Base-by-base conservation (phyloP, 805 yeast species). In the Saccharomycopsis amapae region DNA sequence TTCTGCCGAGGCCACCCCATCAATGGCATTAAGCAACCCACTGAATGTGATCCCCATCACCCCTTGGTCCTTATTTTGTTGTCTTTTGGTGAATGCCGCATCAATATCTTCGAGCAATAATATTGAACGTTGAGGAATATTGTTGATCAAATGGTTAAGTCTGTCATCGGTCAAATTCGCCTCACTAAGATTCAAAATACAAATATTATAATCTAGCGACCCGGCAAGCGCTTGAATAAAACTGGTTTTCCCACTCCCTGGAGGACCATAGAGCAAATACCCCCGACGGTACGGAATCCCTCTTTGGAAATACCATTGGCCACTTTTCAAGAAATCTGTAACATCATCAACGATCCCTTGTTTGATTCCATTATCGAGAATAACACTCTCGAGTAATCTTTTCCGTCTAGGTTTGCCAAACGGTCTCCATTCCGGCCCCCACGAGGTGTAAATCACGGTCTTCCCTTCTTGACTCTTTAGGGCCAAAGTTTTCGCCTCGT, bases 371-470 rank as follows among this genome's bases (percentile, higher is more conserved):
- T 72, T 62, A 61, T 88, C 97, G 44, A 93, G 67, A 22, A 93
- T 79, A 13, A 93, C 98, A 5, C 95, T 84, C 3, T 84, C 90
- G 32, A 90, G 65, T 23, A 82, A 64, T 55, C 98, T 72, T 64
- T 90, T 90, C 56, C 80, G 81, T 52, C 96, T 73, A 1, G 98
- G 97, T 60, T 81, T 89, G 2, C 98, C 98, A 68, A 93, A 93
- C 3, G 95, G 95, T 58, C 97, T 72, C 98, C 98, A 93, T 59
- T 93, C 98, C 24, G 96, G 96, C 1, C 97, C 98, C 86, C 93
- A 90, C 9, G 96, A 84, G 3, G 96, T 86, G 62, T 76, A 93
- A 4, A 93, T 66, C 5, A 93, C 97, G 0, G 97, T 93, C 59
- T 88, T 90, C 5, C 98, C 97, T 59, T 87, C 95, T 49, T 84